phyloP scores from a whole-genome alignment of 176 grass and related monocot genomes.

The Oryza meyeriana region DNA sequence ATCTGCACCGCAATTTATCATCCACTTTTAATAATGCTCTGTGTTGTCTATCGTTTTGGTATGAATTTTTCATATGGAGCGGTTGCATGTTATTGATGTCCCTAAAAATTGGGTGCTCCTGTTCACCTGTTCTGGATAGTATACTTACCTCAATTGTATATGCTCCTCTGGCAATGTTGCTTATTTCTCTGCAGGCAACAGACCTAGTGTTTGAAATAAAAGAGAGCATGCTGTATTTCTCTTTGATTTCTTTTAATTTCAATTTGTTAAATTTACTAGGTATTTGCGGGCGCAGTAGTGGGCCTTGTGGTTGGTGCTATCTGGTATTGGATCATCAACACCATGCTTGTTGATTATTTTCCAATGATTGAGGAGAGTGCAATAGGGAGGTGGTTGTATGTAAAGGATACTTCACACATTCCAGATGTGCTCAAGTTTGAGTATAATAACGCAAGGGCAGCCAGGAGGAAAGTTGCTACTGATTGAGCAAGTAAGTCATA shows the following conservation, averaged over 20 bases:
- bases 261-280: slow-evolving; percentile 45
- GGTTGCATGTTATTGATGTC: neutral
- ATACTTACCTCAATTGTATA: neutral
- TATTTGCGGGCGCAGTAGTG: slow-evolving; percentile 66
- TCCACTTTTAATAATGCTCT: neutral
- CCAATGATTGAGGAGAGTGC: slow-evolving; percentile 86
- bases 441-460: slow-evolving; percentile 94
- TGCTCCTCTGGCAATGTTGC: neutral
- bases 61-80: neutral
- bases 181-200: neutral
- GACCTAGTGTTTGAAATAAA: neutral
- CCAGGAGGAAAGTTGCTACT: slow-evolving; percentile 80
- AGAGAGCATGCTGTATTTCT: neutral
- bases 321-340: slow-evolving; percentile 94
- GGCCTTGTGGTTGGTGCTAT: slow-evolving; percentile 78
- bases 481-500: slow-evolving; percentile 68
- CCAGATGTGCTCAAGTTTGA: slow-evolving; percentile 90
- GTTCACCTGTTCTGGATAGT: neutral
- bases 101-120: neutral
- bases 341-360: slow-evolving; percentile 72
- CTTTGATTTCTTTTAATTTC: neutral
- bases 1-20: neutral
- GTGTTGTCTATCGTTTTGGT: neutral
- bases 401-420: slow-evolving; percentile 96
- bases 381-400: slow-evolving; percentile 72